Evolutionary conservation across 225 moss, liverwort and hornwort species (phyloP), one percentile per base, ranked within the genome.

Genomic region (Ulota crispa): DNA sequence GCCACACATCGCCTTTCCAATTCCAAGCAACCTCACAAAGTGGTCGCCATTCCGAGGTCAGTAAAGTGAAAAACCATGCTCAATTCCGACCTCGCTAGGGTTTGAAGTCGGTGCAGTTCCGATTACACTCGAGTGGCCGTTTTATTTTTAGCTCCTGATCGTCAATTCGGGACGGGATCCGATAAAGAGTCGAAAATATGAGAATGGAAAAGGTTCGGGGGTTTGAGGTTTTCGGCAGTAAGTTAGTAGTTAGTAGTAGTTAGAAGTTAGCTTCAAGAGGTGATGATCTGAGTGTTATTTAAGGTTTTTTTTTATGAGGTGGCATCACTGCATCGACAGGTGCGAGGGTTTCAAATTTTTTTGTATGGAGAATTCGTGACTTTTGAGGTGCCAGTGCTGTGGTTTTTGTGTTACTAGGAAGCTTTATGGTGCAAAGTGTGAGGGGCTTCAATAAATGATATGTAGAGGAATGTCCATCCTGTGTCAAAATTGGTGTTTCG

Each of bases 91-190:
- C 53, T 32, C n/a, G 50, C 78, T 77, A 78, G 88, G 80, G 64
- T 80, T 85, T 37, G 27, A 10, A 70, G 70, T 39, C 11, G 7
- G 37, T 60, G 68, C 2, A 23, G 15, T 56, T 53, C 72, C 64
- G 64, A 47, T 59, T 39, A 39, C 2, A 53, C 30, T 30, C 59
- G 19, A 43, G 64, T 64, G 23, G 83, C 71, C 70, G 75, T 69
- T 50, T 54, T 9, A 39, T 39, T 14, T 32, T 63, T 61, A 85
- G 89, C 89, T 89, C 66, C 78, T 87, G 89, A 89, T 89, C 89
- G 85, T 55, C 87, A 89, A 85, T 87, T 87, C 76, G 82, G 89
- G 82, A 89, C 76, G 79, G 89, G 82, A 89, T 87, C 89, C 84
- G 89, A 86, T 84, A 63, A 39, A 39, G 39, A 5, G 8, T 2